These are phyloP conservation scores for Neurospora sp. DNA, from an alignment of 495 filamentous ascomycete genomes.

Conservation along the genomic window DNA sequence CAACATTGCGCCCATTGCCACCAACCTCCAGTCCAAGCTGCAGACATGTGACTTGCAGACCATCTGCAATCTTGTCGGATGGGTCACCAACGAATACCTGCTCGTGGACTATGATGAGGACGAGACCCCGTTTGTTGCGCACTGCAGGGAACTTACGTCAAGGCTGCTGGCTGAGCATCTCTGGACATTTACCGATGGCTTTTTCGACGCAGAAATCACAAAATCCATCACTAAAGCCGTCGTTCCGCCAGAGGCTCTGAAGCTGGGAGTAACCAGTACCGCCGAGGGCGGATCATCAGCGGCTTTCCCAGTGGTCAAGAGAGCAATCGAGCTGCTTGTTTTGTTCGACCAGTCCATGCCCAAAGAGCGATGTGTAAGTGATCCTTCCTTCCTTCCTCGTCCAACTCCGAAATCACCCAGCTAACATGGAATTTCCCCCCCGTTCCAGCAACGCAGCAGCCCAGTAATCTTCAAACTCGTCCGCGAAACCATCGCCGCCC, in stretches of 20 bases:
- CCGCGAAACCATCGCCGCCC: slow-evolving; percentile 33
- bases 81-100: slow-evolving; percentile 73
- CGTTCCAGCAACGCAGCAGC: slow-evolving; percentile 41
- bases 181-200: slow-evolving; percentile 40
- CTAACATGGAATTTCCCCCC: slow-evolving; percentile 32
- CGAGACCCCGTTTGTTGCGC: slow-evolving; percentile 63
- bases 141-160: slow-evolving; percentile 53
- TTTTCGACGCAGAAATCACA: slow-evolving; percentile 41
- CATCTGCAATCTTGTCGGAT: slow-evolving; percentile 67
- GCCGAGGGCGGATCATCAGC: slow-evolving; percentile 45
- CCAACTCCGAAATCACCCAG: slow-evolving; percentile 1
- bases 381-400: slow-evolving; percentile 2
- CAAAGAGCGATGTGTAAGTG: slow-evolving; percentile 62
- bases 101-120: slow-evolving; percentile 65
- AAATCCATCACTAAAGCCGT: slow-evolving; percentile 40
- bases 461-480: slow-evolving; percentile 37
- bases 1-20: slow-evolving; percentile 37
- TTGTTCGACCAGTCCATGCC: slow-evolving; percentile 63
- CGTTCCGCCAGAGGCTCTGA: slow-evolving; percentile 30
- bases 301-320: slow-evolving; percentile 53
- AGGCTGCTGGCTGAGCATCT: slow-evolving; percentile 43
- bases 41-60: slow-evolving; percentile 33
- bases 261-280: slow-evolving; percentile 22
- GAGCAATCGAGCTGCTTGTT: slow-evolving; percentile 72
- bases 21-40: slow-evolving; percentile 33